Conservation (phyloP, 257 asterid species). For the Ligustrum vulgare region DNA sequence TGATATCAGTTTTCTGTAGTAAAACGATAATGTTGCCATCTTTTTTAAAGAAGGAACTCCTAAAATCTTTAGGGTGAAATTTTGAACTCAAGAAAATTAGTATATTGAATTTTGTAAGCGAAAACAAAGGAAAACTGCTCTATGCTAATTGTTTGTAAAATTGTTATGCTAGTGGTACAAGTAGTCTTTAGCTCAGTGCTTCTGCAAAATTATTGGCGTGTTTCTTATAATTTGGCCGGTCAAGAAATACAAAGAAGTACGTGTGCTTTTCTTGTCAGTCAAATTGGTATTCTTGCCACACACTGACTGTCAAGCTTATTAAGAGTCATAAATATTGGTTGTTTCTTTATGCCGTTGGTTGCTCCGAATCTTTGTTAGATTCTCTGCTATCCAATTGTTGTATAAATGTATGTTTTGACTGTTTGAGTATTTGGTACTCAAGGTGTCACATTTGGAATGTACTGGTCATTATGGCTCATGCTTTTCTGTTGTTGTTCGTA, state of each 20-base stretch:
- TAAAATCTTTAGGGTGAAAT: background rate
- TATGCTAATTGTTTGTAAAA: background rate
- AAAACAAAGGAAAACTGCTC: background rate
- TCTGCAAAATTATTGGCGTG: background rate
- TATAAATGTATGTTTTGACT: constrained; percentile 8
- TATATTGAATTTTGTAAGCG: background rate
- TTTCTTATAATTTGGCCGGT: constrained; percentile 5
- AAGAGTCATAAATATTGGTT: constrained; percentile 9
- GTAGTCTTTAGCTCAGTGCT: constrained; percentile 7
- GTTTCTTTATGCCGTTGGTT: constrained; percentile 7
- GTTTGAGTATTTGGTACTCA: constrained; percentile 3
- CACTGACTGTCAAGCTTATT: constrained; percentile 10
- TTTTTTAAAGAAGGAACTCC: background rate
- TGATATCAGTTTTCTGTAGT: background rate
- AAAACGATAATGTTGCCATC: background rate
- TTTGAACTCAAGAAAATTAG: background rate
- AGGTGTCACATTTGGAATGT: background rate
- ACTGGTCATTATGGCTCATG: background rate
- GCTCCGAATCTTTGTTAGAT: constrained; percentile 10
- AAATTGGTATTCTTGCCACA: background rate
- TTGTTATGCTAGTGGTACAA: constrained; percentile 3
- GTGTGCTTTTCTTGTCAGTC: constrained; percentile 6
- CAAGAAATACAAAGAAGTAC: constrained; percentile 9
- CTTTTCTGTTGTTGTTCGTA: constrained; percentile 3
- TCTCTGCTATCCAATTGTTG: constrained; percentile 5